Conservation (phyloP, 495 filamentous ascomycete genomes). For the Talaromyces wortmannii region DNA sequence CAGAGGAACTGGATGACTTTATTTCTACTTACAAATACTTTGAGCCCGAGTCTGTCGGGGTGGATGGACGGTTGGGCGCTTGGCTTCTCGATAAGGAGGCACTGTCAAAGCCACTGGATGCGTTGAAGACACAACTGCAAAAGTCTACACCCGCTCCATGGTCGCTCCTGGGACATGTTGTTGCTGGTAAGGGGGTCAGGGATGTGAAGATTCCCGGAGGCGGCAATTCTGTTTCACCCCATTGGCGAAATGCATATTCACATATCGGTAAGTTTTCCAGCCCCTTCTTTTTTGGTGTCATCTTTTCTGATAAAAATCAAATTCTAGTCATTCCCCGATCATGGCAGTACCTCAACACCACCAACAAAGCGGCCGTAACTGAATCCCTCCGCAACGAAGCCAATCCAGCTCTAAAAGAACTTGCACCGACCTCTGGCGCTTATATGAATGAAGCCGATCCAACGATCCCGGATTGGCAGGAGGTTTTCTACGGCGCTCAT, state of each 20-base stretch:
- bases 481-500: conserved; percentile 49
- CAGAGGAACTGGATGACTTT: not conserved
- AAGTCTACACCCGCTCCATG: not conserved
- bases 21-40: not conserved
- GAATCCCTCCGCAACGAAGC: not conserved
- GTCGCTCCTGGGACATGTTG: not conserved
- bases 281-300: not conserved
- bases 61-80: not conserved
- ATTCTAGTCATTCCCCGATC: not conserved
- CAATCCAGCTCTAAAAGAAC: not conserved
- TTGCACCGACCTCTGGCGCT: conserved; percentile 11
- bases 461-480: conserved; percentile 49
- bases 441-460: conserved; percentile 36
- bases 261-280: not conserved
- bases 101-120: not conserved
- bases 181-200: not conserved
- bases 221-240: conserved; percentile 5
- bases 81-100: not conserved
- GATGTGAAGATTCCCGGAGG: not conserved
- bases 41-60: not conserved
- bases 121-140: not conserved
- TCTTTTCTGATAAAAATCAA: too few species aligned
- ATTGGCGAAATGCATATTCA: conserved; percentile 13
- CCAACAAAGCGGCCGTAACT: not conserved
- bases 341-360: not conserved